phyloP scores from a whole-genome alignment of 345 rosid genomes.

The Gossypium arboreum region DNA sequence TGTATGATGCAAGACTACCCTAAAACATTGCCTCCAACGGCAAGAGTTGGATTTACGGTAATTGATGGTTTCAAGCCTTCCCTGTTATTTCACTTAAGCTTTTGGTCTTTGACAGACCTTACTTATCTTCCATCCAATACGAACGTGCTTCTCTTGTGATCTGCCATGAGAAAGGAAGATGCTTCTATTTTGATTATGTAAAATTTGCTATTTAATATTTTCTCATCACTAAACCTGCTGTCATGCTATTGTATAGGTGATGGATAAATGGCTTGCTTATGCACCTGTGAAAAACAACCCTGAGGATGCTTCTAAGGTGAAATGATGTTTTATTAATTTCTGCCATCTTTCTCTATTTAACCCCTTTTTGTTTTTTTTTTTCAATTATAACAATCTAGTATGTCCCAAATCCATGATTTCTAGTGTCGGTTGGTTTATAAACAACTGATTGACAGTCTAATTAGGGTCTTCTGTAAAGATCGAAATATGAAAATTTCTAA shows the following conservation, averaged over 20 bases:
- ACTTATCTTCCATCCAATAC: no score
- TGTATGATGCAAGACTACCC: slow-evolving; percentile 99
- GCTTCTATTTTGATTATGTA: not conserved
- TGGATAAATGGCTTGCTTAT: slow-evolving; percentile 68
- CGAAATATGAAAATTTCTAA: not conserved
- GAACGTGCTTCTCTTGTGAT: not conserved
- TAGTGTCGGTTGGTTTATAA: not conserved
- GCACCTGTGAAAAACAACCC: slow-evolving; percentile 71
- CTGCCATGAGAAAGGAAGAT: no score
- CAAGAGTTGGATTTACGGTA: slow-evolving; percentile 95
- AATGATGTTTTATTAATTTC: not conserved
- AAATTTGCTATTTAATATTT: not conserved
- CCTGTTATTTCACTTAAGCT: not conserved
- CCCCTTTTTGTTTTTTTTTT: not conserved
- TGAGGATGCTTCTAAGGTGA: slow-evolving; percentile 78
- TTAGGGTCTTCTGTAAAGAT: not conserved
- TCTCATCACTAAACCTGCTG: not conserved
- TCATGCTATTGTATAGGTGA: slow-evolving; percentile 34
- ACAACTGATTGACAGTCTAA: not conserved
- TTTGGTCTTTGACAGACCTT: not conserved
- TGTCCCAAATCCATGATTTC: not conserved
- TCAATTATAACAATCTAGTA: not conserved
- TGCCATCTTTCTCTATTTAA: not conserved
- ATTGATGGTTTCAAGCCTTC: slow-evolving; percentile 13
- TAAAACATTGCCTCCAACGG: slow-evolving; percentile 81